Evolutionary conservation across 2,329 filamentous ascomycete species (phyloP).

Genomic region (Hypoxylon sp.): DNA sequence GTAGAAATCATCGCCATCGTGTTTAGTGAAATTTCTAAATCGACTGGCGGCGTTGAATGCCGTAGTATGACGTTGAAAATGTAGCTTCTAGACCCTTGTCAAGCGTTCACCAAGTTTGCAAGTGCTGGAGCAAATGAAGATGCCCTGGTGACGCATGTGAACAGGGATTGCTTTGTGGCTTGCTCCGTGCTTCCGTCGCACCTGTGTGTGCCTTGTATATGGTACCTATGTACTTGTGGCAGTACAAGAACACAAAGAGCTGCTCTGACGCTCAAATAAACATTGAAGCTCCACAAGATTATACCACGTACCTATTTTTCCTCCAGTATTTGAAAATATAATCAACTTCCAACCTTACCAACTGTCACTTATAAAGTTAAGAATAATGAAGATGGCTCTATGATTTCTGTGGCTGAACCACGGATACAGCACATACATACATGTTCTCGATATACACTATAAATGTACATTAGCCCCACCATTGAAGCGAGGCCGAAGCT

Average conservation of each 20-base stretch:
- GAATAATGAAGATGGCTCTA: neutral
- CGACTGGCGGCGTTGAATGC: neutral
- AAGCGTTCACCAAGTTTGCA: slow-evolving; percentile 19
- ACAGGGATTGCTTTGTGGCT: slow-evolving; percentile 39
- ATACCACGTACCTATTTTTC: neutral
- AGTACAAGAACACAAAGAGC: neutral
- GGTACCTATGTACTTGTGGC: slow-evolving; percentile 3
- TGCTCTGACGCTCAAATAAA: neutral
- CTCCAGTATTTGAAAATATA: neutral
- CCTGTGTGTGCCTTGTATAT: slow-evolving; percentile 1
- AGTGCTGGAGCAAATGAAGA: slow-evolving; percentile 38
- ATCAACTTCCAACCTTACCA: neutral
- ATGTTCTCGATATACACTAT: slow-evolving; percentile 1
- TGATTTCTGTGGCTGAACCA: slow-evolving; percentile 15
- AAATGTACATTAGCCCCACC: slow-evolving; percentile 21
- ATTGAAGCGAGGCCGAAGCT: slow-evolving; percentile 16
- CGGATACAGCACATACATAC: neutral
- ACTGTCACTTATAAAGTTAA: neutral
- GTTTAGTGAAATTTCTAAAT: slow-evolving; percentile 9
- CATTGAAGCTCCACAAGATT: neutral
- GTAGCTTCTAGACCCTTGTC: slow-evolving; percentile 25
- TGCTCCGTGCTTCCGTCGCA: slow-evolving; percentile 2
- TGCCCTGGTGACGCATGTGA: slow-evolving; percentile 42
- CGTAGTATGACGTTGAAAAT: slow-evolving; percentile 40
- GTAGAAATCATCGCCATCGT: slow-evolving; percentile 29